Percentiles rank a stretch among this genome's conserved stretches.
phyloP scores from a whole-genome alignment of 306 rosid genomes.

The Castanea crenata region DNA sequence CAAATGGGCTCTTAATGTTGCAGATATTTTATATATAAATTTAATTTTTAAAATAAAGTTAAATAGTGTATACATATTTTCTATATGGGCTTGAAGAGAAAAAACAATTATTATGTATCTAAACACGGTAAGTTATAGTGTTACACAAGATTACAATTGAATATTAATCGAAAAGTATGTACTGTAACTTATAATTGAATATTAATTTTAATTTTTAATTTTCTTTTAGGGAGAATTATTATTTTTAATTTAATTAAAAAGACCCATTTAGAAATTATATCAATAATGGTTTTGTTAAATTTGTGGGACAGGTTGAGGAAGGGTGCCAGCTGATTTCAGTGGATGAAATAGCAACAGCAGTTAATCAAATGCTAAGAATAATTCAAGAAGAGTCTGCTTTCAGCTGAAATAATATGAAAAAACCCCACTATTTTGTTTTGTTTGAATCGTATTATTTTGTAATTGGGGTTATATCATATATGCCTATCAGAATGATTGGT shows the following conservation, averaged over 20 bases:
- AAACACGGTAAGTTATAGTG: too few relatives aligned
- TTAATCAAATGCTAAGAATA: conserved; percentile 61
- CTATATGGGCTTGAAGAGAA: too few relatives aligned
- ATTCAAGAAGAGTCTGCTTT: conserved; percentile 51
- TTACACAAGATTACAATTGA: too few relatives aligned
- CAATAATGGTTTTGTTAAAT: neutral
- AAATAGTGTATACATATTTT: too few relatives aligned
- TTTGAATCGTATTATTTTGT: neutral
- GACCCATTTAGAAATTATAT: neutral
- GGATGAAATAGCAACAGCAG: conserved; percentile 88
- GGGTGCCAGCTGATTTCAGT: conserved; percentile 69
- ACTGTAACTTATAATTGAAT: too few relatives aligned
- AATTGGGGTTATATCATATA: neutral
- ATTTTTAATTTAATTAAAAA: neutral
- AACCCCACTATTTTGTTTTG: neutral
- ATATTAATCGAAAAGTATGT: too few relatives aligned
- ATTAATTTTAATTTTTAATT: neutral
- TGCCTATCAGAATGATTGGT: neutral
- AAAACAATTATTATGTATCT: too few relatives aligned
- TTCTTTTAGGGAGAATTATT: too few relatives aligned
- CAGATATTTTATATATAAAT: too few relatives aligned
- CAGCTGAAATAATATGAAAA: conserved; percentile 27
- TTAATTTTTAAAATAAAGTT: too few relatives aligned
- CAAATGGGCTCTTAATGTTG: too few relatives aligned
- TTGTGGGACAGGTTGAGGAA: conserved; percentile 63